Evolutionary conservation across 169 alveolate species (phyloP), one percentile per base, ranked within the genome.

Genomic region (Cryptosporidium viatorum): DNA sequence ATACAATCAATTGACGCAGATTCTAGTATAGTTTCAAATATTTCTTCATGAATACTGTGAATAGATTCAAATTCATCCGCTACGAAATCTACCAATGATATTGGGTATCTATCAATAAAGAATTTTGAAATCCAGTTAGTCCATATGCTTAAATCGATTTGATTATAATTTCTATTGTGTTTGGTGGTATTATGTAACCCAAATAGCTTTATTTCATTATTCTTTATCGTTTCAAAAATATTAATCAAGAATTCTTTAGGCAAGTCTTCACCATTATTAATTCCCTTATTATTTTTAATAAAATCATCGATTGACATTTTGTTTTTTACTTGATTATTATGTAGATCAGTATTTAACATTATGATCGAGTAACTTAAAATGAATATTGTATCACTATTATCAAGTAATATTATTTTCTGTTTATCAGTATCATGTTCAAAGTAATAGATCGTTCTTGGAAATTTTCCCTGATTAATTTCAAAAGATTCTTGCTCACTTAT

Each of bases 291-390:
- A 93, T 96, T 96, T 67, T 95, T 92, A 55, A 95, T 91, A 84
- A 96, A 96, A 43, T 95, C 97, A 85, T 96, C 98, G 58, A 95
- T 87, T 31, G 92, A 85, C 96, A 93, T 93, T 86, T 94, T 96
- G 84, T 92, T 93, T 85, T 94, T 94, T n/a, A 96, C 96, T 84
- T 94, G 96, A 33, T 92, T 70, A 85, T 95, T 96, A 84, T 96
- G 98, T 70, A 95, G 87, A 86, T 96, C 98, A 35, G 98, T 96
- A 92, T 96, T 96, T 71, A 96, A 92, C 97, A 96, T 95, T 59
- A 96, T 95, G 48, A 96, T 94, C 10, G 98, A 96, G 85, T 95
- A 96, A 12, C 96, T 92, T 60, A 96, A 87, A 50, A 96, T 95
- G 51, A 95, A 96, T 35, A 95, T 94, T 33, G 94, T 95, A 84